Conservation (phyloP, 129 eudicot genomes). For the Flaveria brownii region DNA sequence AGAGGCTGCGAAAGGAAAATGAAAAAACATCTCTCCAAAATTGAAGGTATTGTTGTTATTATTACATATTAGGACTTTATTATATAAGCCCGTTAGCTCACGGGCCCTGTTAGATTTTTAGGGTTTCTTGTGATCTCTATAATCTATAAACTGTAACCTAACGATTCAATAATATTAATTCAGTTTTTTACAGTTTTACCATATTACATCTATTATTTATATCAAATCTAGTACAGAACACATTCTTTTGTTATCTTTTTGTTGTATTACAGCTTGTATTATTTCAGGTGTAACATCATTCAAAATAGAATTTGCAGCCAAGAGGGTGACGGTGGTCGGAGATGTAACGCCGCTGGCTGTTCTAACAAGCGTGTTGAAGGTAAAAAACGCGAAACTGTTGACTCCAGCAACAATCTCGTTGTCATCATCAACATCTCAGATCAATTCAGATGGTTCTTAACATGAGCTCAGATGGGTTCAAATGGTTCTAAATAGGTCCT, state of each 20-base stretch:
- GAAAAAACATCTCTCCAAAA: slow-evolving; percentile 86
- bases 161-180: too few species aligned
- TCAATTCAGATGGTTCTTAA: background rate
- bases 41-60: slow-evolving; percentile 52
- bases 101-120: too few species aligned
- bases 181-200: too few species aligned
- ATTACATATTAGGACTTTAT: background rate
- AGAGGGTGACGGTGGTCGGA: slow-evolving; percentile 81
- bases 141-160: too few species aligned
- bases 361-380: slow-evolving; percentile 64
- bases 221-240: background rate
- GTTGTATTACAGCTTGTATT: background rate
- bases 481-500: background rate
- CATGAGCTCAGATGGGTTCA: background rate
- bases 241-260: background rate
- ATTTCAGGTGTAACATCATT: slow-evolving; percentile 77
- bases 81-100: too few species aligned
- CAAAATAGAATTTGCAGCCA: slow-evolving; percentile 87
- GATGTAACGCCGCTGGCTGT: slow-evolving; percentile 76
- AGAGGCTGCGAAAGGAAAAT: slow-evolving; percentile 95
- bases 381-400: slow-evolving; percentile 70
- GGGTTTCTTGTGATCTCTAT: too few species aligned
- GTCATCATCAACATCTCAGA: slow-evolving; percentile 13
- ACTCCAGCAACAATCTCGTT: slow-evolving; percentile 55
- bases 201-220: too few species aligned